Evolutionary conservation across 139 green algal genomes (phyloP).

Genomic region (Ulvella scutata): DNA sequence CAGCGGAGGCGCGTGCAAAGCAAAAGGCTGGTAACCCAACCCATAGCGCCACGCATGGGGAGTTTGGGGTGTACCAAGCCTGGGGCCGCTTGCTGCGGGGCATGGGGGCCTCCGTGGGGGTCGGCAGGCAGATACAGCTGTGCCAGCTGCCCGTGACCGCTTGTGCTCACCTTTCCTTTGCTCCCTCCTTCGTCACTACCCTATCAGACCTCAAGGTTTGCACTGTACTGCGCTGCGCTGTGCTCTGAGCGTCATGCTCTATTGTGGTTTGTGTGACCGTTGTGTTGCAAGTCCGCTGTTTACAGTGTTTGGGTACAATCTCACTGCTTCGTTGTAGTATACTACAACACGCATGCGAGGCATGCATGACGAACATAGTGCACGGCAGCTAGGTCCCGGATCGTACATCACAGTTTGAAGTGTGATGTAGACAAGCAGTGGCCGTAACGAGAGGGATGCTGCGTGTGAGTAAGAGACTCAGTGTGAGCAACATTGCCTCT

Average conservation of each 20-base stretch:
- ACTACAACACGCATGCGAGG: neutral
- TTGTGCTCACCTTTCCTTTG: slow-evolving; percentile 59
- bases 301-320: neutral
- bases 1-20: slow-evolving; percentile 72
- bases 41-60: slow-evolving; percentile 60
- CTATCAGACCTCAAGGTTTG: slow-evolving; percentile 50
- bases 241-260: neutral
- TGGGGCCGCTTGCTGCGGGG: slow-evolving; percentile 22
- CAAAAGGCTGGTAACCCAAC: slow-evolving; percentile 52
- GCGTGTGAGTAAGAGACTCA: too few relatives aligned
- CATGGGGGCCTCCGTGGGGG: slow-evolving; percentile 7
- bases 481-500: too few relatives aligned
- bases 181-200: slow-evolving; percentile 54
- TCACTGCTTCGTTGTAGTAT: neutral
- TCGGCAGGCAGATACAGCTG: slow-evolving; percentile 15
- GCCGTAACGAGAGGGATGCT: too few relatives aligned
- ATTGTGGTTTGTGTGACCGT: neutral
- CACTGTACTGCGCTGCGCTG: neutral
- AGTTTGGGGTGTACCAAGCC: slow-evolving; percentile 9
- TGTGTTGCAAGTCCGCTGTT: too few relatives aligned
- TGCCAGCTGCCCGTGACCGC: slow-evolving; percentile 41
- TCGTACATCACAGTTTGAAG: too few relatives aligned
- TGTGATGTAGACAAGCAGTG: too few relatives aligned
- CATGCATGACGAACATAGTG: too few relatives aligned
- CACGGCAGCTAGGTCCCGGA: too few relatives aligned